Conservation (phyloP, 140 eudicot genomes). For the Anethum foeniculum region DNA sequence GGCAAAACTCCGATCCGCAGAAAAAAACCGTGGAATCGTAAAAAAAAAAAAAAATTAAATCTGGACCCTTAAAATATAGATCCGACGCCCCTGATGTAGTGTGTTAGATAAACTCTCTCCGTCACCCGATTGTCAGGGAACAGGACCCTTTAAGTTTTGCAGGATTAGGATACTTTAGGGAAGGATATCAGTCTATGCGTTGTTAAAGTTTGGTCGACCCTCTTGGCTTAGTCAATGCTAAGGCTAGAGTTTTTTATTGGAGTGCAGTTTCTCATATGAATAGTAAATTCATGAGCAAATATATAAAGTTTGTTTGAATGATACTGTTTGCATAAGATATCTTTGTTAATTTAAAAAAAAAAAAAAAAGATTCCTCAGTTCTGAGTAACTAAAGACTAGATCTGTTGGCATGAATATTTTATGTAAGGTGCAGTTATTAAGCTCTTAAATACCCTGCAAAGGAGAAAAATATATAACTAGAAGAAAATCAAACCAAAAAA, state of each 20-base stretch:
- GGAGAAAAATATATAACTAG: background rate
- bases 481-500: background rate
- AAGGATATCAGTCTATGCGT: background rate
- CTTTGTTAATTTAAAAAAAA: slow-evolving; percentile 4
- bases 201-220: background rate
- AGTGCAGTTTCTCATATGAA: background rate
- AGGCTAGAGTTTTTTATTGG: background rate
- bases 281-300: background rate
- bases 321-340: background rate
- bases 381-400: background rate
- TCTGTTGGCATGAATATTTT: slow-evolving; percentile 2
- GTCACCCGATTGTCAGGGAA: too few relatives aligned
- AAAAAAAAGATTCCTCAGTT: background rate
- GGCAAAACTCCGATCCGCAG: too few relatives aligned
- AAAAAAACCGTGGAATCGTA: too few relatives aligned
- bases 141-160: background rate
- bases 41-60: too few relatives aligned
- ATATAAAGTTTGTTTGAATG: background rate
- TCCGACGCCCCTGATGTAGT: too few relatives aligned
- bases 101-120: too few relatives aligned
- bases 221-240: background rate
- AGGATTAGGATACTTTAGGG: background rate
- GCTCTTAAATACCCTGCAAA: background rate
- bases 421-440: background rate
- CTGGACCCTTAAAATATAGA: too few relatives aligned